Evolutionary conservation across 176 grass and related monocot species (phyloP), one percentile per base, ranked within the genome.

Genomic region (Paspalum notatum): DNA sequence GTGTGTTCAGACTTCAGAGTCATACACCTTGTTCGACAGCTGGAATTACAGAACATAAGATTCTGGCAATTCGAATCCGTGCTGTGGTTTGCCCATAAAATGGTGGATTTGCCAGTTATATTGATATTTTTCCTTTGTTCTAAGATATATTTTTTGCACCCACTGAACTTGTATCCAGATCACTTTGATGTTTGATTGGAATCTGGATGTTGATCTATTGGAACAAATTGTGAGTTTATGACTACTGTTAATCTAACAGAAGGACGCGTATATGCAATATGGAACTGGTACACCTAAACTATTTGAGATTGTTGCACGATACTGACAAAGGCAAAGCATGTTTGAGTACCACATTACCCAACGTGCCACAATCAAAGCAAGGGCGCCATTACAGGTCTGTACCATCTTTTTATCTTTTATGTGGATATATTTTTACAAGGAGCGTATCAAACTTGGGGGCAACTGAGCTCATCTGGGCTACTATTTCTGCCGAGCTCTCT

Each of bases 401-500:
- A 12, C 8, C 53, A 25, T 72, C 56, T n/a, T n/a, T n/a, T 62
- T 44, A 63, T 27, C 16, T n/a, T n/a, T n/a, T n/a, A n/a, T 55
- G 57, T 37, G 9, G 40, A 5, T 27, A 76, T 22, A 17, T 27
- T 61, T 65, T n/a, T 8, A 43, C 12, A 57, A 9, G 9, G 2
- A 12, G 4, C 6, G 8, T 7, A 69, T 75, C 24, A 89, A 56
- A 85, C 82, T 81, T 89, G 77, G 71, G 87, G 87, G 9, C 82
- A 89, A 13, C 62, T 16, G 5, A 85, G 55, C 18, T 4, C 64
- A 57, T 89, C 82, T 9, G 40, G 64, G 71, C 39, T 12, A 21
- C 77, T 26, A n/a, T 27, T 78, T 41, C 37, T 70, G 24, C 88
- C 26, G 8, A 84, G 65, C 66, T 86, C 90, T 78, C 66, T 88